Percentiles rank a stretch among this genome's conserved stretches.
Conservation (phyloP, 805 yeast genomes). For the Candida nonsorbophila region DNA sequence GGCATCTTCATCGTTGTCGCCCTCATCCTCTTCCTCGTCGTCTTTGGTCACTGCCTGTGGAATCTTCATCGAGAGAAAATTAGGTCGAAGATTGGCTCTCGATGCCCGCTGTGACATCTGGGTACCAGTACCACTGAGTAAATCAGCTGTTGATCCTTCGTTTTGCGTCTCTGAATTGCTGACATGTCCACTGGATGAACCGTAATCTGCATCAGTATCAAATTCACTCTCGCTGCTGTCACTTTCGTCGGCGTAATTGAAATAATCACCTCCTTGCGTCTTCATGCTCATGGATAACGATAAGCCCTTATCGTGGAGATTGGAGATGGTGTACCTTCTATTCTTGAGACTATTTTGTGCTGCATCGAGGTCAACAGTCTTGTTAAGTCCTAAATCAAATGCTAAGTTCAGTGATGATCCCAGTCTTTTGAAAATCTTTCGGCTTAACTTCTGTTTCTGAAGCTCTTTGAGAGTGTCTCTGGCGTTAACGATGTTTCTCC, state of each 20-base stretch:
- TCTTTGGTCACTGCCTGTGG: conserved; percentile 65
- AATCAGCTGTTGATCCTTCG: too few relatives aligned
- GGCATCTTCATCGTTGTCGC: conserved; percentile 57
- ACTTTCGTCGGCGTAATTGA: conserved; percentile 9
- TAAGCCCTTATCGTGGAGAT: conserved; percentile 66
- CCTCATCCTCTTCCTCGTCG: conserved; percentile 52
- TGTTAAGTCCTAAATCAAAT: too few relatives aligned
- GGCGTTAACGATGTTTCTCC: conserved; percentile 63
- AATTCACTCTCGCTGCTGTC: conserved; percentile 19
- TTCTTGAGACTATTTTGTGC: conserved; percentile 11
- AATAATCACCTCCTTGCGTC: not conserved
- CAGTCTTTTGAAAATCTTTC: too few relatives aligned
- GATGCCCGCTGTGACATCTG: conserved; percentile 32
- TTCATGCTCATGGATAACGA: conserved; percentile 67
- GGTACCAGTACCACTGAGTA: too few relatives aligned
- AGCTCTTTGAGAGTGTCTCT: conserved; percentile 38
- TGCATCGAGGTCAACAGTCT: not conserved
- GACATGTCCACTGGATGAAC: too few relatives aligned
- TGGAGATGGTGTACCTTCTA: conserved; percentile 51
- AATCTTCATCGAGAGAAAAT: conserved; percentile 65
- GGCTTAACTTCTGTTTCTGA: conserved; percentile 21
- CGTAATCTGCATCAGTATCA: conserved; percentile 3
- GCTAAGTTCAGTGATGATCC: not conserved
- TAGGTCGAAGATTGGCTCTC: conserved; percentile 44
- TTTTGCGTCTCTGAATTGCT: too few relatives aligned